These are phyloP conservation scores for Trametes sanguinea DNA, from an alignment of 768 basidiomycete genomes.

Conservation along the genomic window DNA sequence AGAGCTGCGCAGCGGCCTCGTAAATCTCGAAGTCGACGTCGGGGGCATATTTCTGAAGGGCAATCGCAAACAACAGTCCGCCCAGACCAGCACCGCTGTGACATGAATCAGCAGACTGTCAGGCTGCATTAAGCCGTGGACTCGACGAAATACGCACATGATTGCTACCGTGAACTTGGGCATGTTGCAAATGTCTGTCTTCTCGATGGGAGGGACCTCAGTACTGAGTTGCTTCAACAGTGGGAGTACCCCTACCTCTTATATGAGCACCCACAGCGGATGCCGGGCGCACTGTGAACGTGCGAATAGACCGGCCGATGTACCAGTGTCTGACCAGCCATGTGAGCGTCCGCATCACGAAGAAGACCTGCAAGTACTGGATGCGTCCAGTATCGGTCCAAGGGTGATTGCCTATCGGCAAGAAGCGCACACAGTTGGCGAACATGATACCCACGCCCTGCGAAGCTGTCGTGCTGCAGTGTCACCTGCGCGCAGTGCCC, in stretches of 20 bases:
- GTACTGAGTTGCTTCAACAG: too few species aligned
- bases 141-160: not conserved
- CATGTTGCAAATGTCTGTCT: not conserved
- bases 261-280: too few species aligned
- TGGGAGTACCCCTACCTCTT: too few species aligned
- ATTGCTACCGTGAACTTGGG: constrained; percentile 10
- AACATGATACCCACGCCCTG: too few species aligned
- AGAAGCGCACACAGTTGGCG: too few species aligned
- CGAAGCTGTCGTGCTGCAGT: too few species aligned
- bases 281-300: too few species aligned
- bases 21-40: constrained; percentile 28
- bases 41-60: constrained; percentile 15
- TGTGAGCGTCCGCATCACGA: not conserved
- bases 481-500: too few species aligned
- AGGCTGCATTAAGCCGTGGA: not conserved
- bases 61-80: constrained; percentile 24
- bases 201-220: too few species aligned
- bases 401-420: too few species aligned
- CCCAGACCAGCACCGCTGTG: constrained; percentile 24
- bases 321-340: not conserved
- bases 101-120: not conserved
- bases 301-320: not conserved
- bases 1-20: constrained; percentile 21
- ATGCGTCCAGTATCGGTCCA: too few species aligned
- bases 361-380: not conserved